These are phyloP conservation scores for Fomitopsis pulvina DNA, from an alignment of 768 basidiomycete species.

Conservation along the genomic window DNA sequence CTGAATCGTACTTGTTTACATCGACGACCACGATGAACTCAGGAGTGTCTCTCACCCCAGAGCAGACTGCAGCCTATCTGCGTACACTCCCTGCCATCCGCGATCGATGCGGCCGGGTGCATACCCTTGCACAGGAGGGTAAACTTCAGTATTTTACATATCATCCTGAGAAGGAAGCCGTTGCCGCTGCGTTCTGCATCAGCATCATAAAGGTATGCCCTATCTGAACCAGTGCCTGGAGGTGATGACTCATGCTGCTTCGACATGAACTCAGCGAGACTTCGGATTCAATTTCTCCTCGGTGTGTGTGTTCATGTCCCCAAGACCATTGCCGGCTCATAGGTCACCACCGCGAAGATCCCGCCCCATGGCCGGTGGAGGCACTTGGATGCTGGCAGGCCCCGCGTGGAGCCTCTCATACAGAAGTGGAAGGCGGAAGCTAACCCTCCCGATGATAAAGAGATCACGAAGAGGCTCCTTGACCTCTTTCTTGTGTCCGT, in stretches of 20 bases:
- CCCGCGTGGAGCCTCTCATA: conserved; percentile 59
- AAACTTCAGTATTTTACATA: conserved; percentile 85
- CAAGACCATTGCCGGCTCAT: not conserved
- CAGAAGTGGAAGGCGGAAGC: conserved; percentile 43
- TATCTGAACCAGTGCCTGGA: too few relatives aligned
- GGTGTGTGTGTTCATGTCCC: conserved; percentile 33
- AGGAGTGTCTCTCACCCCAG: conserved; percentile 3
- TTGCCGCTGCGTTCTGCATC: conserved; percentile 68
- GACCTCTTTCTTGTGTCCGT: conserved; percentile 91
- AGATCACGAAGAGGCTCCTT: conserved; percentile 68
- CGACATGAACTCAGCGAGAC: conserved; percentile 50
- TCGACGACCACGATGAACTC: conserved; percentile 6
- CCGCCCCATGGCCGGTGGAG: conserved; percentile 88
- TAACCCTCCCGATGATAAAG: conserved; percentile 39
- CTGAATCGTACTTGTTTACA: too few relatives aligned
- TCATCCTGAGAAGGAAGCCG: conserved; percentile 65
- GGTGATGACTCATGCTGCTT: not conserved
- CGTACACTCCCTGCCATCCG: conserved; percentile 87
- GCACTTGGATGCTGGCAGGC: conserved; percentile 67
- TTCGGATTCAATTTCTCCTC: conserved; percentile 62
- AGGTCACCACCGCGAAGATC: conserved; percentile 41
- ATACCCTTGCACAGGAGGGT: conserved; percentile 66
- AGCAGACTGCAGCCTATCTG: conserved; percentile 57
- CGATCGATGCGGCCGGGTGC: conserved; percentile 74
- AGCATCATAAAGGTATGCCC: conserved; percentile 46